Percentiles rank a stretch among this genome's conserved stretches.
Conservation (phyloP, 1,139 yeast genomes). For the Hansenula lynferdii region DNA sequence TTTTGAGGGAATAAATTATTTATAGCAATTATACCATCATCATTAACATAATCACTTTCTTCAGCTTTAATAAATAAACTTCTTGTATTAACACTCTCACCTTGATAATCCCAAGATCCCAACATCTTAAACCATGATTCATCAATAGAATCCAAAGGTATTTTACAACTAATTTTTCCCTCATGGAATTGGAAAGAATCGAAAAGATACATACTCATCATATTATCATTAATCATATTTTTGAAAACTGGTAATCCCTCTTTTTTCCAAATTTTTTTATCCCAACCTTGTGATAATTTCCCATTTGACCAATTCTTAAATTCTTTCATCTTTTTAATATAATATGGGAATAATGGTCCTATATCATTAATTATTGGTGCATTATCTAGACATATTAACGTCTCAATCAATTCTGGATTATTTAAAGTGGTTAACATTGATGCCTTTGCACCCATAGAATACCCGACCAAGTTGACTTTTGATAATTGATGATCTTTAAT, state of each 20-base stretch:
- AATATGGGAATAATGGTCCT: slow-evolving; percentile 6
- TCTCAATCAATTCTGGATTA: slow-evolving; percentile 29
- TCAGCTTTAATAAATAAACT: slow-evolving; percentile 32
- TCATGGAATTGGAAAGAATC: neutral
- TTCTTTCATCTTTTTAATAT: slow-evolving; percentile 3
- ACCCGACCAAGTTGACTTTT: slow-evolving; percentile 35
- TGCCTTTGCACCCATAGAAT: slow-evolving; percentile 50
- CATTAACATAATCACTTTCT: slow-evolving; percentile 30
- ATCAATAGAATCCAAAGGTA: neutral
- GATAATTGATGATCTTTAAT: slow-evolving; percentile 21
- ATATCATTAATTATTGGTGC: slow-evolving; percentile 28
- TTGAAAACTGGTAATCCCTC: neutral
- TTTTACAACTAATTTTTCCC: neutral
- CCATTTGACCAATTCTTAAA: neutral
- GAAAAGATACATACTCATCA: neutral
- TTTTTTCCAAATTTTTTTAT: no score
- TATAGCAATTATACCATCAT: slow-evolving; percentile 24
- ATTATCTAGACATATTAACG: slow-evolving; percentile 39
- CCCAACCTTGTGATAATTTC: no score
- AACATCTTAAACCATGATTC: slow-evolving; percentile 9
- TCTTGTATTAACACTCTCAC: slow-evolving; percentile 8
- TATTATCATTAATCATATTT: neutral
- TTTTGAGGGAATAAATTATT: slow-evolving; percentile 28
- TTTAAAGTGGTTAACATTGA: slow-evolving; percentile 37
- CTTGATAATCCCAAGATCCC: slow-evolving; percentile 35